Base-by-base conservation (phyloP, 768 basidiomycete genomes). In the Mycena venus region DNA sequence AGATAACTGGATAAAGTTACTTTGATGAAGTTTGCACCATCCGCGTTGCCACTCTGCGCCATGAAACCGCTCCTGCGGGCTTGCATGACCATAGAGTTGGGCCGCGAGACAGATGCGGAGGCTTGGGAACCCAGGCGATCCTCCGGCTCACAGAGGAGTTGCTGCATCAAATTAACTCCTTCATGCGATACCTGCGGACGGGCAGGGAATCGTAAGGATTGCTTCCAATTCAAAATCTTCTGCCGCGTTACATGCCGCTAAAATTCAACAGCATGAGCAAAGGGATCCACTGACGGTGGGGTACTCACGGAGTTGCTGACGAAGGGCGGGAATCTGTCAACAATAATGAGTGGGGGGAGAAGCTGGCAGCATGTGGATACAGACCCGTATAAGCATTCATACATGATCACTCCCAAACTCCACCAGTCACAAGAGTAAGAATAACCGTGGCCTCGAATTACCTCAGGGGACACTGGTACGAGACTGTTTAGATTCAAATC, bases 401-500 rank as follows among this genome's bases (percentile, higher is more conserved):
- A 99, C 92, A 96, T 95, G 82, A 99, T 99, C 67, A 98, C 94
- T 15, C 97, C 97, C 56, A 99, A 90, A 84, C 95, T 96, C 98
- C 98, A 99, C 97, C 97, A 99, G 81, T 99, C 98, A 81, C 96
- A 98, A 40, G 94, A 95, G 84, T 95, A 97, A 44, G 94, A 92
- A 84, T 99, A 99, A 29, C 97, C 97, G 80, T 95, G 94, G 25
- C 95, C 94, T 78, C 95, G 91, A 80, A 96, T 95, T 56, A 96
- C 95, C 82, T 96, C 95, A 51, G 95, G 95, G 11, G 94, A 95
- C 95, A 96, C 95, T 96, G 75, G 71, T 77, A 78, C 70, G 64
- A 59, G 44, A 61, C 40, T 47, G 58, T 71, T 67, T 64, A 77
- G 72, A 67, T 71, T 71, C n/a, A 62, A 77, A 72, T 74, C 75